These are phyloP conservation scores for Nectriaceae sp. DNA, from an alignment of 2,329 filamentous ascomycete genomes.

Conservation along the genomic window DNA sequence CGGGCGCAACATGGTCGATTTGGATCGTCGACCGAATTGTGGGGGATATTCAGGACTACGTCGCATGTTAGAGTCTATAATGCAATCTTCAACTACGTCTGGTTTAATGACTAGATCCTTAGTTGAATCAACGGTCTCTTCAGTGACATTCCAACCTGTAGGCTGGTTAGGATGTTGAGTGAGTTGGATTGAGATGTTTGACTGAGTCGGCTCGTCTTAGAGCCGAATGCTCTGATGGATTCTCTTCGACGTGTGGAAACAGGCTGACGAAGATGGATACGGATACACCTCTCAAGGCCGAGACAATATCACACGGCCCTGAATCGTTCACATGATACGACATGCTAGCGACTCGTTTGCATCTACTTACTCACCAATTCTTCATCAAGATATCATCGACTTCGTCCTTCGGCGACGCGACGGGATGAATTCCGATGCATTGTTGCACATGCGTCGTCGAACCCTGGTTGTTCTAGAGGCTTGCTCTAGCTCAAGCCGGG, in stretches of 20 bases:
- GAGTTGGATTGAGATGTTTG: no score
- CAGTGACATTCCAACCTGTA: background rate
- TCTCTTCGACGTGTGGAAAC: no score
- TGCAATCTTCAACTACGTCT: background rate
- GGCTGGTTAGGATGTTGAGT: no score
- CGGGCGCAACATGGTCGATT: slow-evolving; percentile 28
- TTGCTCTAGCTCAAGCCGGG: background rate
- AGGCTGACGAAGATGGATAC: no score
- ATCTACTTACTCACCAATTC: no score
- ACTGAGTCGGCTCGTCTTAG: no score
- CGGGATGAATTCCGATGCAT: background rate
- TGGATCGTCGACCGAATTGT: slow-evolving; percentile 14
- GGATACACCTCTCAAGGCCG: no score
- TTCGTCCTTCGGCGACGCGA: background rate
- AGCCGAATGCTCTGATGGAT: no score
- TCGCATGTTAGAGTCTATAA: background rate
- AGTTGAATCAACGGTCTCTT: background rate
- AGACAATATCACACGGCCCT: no score
- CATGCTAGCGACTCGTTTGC: no score
- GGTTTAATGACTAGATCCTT: background rate
- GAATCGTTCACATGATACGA: no score
- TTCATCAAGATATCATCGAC: background rate
- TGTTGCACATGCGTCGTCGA: background rate
- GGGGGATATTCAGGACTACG: slow-evolving; percentile 10
- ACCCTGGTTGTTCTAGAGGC: background rate